Conservation (phyloP, 495 filamentous ascomycete genomes). For the Penicillium cinerascens region DNA sequence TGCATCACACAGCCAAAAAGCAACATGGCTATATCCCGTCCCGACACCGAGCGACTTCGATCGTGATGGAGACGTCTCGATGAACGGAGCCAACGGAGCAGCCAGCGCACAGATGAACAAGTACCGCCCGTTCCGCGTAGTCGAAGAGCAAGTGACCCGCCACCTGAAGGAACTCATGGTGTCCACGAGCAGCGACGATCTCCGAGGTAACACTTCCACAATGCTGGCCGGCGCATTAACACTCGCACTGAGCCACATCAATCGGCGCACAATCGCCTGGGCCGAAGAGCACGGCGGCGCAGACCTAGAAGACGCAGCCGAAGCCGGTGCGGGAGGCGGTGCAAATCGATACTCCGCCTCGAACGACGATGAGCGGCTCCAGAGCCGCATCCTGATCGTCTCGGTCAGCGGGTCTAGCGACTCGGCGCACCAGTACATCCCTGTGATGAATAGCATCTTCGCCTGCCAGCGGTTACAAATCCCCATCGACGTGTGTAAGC, state of each 20-base stretch:
- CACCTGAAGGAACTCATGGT: constrained; percentile 68
- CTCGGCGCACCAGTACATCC: constrained; percentile 87
- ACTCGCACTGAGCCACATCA: constrained; percentile 83
- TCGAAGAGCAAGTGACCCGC: constrained; percentile 72
- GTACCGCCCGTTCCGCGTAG: constrained; percentile 82
- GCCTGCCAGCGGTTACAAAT: constrained; percentile 80
- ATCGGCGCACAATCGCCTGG: constrained; percentile 54
- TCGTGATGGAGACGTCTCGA: constrained; percentile 37
- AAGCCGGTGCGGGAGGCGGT: constrained; percentile 24
- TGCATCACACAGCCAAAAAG: constrained; percentile 78
- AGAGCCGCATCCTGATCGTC: constrained; percentile 86
- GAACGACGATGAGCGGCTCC: constrained; percentile 46
- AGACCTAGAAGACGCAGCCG: constrained; percentile 30
- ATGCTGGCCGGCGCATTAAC: constrained; percentile 90
- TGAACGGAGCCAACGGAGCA: constrained; percentile 23
- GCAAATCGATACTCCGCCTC: constrained; percentile 38
- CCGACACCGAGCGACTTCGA: constrained; percentile 22
- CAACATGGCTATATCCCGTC: constrained; percentile 82
- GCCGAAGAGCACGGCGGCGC: constrained; percentile 44
- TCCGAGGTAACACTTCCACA: constrained; percentile 63
- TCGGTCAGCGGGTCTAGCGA: constrained; percentile 78
- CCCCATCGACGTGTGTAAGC: constrained; percentile 84
- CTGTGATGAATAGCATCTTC: constrained; percentile 97
- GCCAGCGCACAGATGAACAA: constrained; percentile 66
- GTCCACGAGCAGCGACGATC: constrained; percentile 55